A percentile compares a stretch with the other conserved stretches of the same genome.
These are phyloP conservation scores for Mycena galopus DNA, from an alignment of 768 basidiomycete genomes.

Conservation along the genomic window DNA sequence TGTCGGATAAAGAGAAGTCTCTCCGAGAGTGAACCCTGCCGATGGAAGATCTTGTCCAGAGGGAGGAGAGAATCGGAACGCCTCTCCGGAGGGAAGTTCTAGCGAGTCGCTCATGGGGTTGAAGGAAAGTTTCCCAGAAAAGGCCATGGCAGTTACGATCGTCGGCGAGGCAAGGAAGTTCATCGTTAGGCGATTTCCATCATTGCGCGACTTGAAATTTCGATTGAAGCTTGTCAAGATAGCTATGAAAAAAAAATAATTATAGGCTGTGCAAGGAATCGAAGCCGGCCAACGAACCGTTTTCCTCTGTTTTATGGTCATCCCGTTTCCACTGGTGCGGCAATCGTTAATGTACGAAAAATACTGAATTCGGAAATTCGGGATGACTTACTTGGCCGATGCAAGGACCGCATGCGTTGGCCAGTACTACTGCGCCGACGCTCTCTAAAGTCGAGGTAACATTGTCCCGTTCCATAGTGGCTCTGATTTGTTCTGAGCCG, in stretches of 20 bases:
- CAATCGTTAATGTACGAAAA: not conserved
- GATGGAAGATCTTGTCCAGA: slow-evolving; percentile 87
- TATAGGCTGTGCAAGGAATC: not conserved
- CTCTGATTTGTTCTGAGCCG: slow-evolving; percentile 95
- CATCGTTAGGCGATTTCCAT: slow-evolving; percentile 94
- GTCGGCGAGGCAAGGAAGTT: slow-evolving; percentile 99
- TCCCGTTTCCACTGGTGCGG: slow-evolving; percentile 90
- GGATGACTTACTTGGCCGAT: slow-evolving; percentile 83
- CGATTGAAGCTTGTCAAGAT: slow-evolving; percentile 98
- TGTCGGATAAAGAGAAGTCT: slow-evolving; percentile 80
- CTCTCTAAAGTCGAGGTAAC: slow-evolving; percentile 85
- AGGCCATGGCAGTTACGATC: slow-evolving; percentile 97
- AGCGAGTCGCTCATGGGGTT: slow-evolving; percentile 90
- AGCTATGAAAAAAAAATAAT: slow-evolving; percentile 60
- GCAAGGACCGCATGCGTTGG: slow-evolving; percentile 98
- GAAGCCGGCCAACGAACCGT: slow-evolving; percentile 65
- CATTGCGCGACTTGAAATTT: slow-evolving; percentile 91
- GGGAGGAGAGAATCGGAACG: slow-evolving; percentile 90
- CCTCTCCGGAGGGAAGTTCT: slow-evolving; percentile 73
- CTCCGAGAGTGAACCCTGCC: slow-evolving; percentile 84
- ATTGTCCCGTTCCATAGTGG: slow-evolving; percentile 96
- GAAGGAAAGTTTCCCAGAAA: slow-evolving; percentile 93
- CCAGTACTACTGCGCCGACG: slow-evolving; percentile 94
- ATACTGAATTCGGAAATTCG: slow-evolving; percentile 20
- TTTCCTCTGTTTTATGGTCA: slow-evolving; percentile 90